Base-by-base conservation (phyloP, 768 basidiomycete species). In the Suillus tomentosus region DNA sequence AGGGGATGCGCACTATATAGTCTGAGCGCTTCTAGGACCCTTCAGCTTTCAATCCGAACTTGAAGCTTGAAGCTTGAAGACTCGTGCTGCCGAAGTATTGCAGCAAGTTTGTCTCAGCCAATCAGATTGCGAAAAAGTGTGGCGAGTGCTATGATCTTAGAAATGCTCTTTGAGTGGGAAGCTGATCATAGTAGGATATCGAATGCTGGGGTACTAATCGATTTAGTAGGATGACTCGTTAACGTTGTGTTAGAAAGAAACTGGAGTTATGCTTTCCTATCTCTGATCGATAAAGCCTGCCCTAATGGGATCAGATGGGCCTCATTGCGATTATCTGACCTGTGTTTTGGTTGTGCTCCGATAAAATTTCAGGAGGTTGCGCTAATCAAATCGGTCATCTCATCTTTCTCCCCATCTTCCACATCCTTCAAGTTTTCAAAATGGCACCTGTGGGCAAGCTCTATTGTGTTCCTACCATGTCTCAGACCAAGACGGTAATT, bases 391-490 rank as follows among this genome's bases (percentile, higher is more conserved):
- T 42, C 53, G 24, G 0, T n/a, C n/a, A 63, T 65, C 61, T 57
- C 55, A 54, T 54, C 65, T 66, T 59, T 59, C 62, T 57, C 55
- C 50, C 63, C 59, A 66, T 67, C 69, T 62, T 67, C 65, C 64
- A 56, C 64, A 62, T 61, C 65, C 69, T 68, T 64, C 65, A 66
- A 68, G 62, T 70, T 67, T 72, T 64, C 66, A 77, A 80, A 79
- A 87, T 83, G 81, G 78, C 83, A 64, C 81, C 88, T 60, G 77
- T 80, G 65, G 89, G 89, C 69, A 92, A 87, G 66, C 82, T 92
- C 63, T 91, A 83, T 80, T 83, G 85, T 9, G 70, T 71, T 40
- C 78, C 81, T 6, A 27, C 27, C 17, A 81, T 85, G 69, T 65
- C 68, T 61, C 73, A 77, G 62, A 82, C 82, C 67, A 83, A 80